phyloP scores from a whole-genome alignment of 2,329 filamentous ascomycete genomes.

The Nigrospora oryzae region DNA sequence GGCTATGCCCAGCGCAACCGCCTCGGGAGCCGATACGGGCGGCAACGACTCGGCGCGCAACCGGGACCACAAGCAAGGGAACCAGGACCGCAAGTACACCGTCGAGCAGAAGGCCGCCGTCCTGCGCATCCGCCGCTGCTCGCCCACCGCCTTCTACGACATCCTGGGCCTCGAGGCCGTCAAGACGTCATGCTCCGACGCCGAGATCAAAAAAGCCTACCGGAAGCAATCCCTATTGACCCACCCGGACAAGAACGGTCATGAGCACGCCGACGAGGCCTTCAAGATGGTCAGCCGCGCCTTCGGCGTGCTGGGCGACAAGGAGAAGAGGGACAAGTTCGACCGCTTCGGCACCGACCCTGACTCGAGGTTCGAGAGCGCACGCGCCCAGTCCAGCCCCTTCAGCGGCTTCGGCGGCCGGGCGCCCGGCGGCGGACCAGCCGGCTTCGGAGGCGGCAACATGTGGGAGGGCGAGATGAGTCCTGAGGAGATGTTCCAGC shows the following conservation, averaged over 20 bases:
- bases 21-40: constrained; percentile 44
- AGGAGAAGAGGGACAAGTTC: constrained; percentile 84
- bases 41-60: constrained; percentile 30
- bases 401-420: constrained; percentile 45
- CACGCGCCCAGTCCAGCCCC: constrained; percentile 47
- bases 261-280: constrained; percentile 89
- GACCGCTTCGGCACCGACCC: constrained; percentile 89
- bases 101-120: constrained; percentile 88
- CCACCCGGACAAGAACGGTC: constrained; percentile 98
- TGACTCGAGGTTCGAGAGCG: constrained; percentile 71
- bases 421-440: constrained; percentile 26
- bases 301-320: constrained; percentile 86
- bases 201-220: constrained; percentile 96
- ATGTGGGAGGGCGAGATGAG: constrained; percentile 90
- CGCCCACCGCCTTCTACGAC: constrained; percentile 86
- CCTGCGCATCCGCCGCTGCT: constrained; percentile 76
- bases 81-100: constrained; percentile 71
- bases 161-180: constrained; percentile 69
- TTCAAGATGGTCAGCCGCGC: constrained; percentile 97
- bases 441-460: constrained; percentile 44
- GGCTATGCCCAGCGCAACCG: constrained; percentile 39
- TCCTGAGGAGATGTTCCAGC: constrained; percentile 92
- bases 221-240: constrained; percentile 88
- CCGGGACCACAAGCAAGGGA: constrained; percentile 68
- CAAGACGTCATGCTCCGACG: constrained; percentile 59